Conservation (phyloP, 1,139 yeast genomes). For the Lodderomyces parapsilosis region DNA sequence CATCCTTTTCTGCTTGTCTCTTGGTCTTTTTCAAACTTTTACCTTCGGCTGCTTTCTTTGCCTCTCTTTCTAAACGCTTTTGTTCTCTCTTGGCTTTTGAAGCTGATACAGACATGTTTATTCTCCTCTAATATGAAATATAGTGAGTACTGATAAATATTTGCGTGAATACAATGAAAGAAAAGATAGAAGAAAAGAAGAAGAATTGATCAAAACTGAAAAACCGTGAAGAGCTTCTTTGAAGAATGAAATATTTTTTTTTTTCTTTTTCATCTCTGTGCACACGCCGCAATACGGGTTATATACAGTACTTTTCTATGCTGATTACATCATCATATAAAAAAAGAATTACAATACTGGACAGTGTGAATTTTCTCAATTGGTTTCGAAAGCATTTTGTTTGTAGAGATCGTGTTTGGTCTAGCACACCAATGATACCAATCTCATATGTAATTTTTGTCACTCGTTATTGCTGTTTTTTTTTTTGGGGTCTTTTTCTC, state of each 20-base stretch:
- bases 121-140: neutral
- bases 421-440: no score
- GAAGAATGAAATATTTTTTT: no score
- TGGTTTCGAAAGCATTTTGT: no score
- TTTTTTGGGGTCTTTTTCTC: no score
- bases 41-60: slow-evolving; percentile 71
- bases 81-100: slow-evolving; percentile 98
- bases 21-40: slow-evolving; percentile 65
- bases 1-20: slow-evolving; percentile 55
- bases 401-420: no score
- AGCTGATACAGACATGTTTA: slow-evolving; percentile 74
- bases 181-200: neutral
- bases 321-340: neutral
- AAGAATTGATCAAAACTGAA: neutral
- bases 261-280: neutral
- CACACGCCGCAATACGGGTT: neutral
- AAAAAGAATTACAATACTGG: no score
- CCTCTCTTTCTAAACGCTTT: slow-evolving; percentile 58
- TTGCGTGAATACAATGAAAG: neutral
- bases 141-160: no score
- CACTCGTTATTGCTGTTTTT: no score
- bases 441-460: no score
- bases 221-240: neutral
- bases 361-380: no score
- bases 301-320: neutral